Evolutionary conservation across 768 basidiomycete genomes (phyloP), one percentile per base, ranked within the genome.

Genomic region (Boletus tomentosulus): DNA sequence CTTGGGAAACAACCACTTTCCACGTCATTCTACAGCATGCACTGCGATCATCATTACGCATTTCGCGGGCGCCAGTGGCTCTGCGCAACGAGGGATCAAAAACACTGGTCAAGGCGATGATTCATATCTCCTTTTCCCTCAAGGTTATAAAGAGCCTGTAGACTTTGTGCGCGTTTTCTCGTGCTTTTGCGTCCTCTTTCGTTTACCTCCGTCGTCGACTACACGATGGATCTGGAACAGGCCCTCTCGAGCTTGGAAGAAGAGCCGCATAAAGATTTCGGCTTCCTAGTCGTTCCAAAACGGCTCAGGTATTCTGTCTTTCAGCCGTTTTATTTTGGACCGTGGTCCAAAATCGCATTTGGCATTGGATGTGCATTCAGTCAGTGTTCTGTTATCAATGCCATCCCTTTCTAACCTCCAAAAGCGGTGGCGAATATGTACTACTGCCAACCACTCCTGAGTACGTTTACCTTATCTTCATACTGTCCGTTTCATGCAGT

Each of bases 401-500:
- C 3, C 8, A 25, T 28, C 8, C 1, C n/a, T 39, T 12, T 34
- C 57, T 64, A n/a, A 61, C 51, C 3, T 49, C 35, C 12, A 10
- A 42, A 56, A 63, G 62, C 54, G 48, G 83, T 83, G 25, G 78
- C 83, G 13, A 92, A 91, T 63, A 65, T 92, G 48, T 92, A 91
- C 63, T 92, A 91, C 58, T 87, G 84, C 55, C 87, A 89, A 68
- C 90, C 89, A 3, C 69, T 92, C 56, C 72, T 91, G 9, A 87
- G 89, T 83, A 62, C 57, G 77, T 72, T 57, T 28, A 24, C 6
- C 27, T 10, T 22, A 1, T 30, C 43, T 13, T 22, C 11, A n/a
- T 13, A 4, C 24, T 8, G 5, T 25, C 15, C 2, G 0, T 19
- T 5, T 15, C 19, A 15, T 2, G 19, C 37, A 25, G 12, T 34